Evolutionary conservation across 1,284 basidiomycete genomes (phyloP).

Genomic region (Tilletia indica): DNA sequence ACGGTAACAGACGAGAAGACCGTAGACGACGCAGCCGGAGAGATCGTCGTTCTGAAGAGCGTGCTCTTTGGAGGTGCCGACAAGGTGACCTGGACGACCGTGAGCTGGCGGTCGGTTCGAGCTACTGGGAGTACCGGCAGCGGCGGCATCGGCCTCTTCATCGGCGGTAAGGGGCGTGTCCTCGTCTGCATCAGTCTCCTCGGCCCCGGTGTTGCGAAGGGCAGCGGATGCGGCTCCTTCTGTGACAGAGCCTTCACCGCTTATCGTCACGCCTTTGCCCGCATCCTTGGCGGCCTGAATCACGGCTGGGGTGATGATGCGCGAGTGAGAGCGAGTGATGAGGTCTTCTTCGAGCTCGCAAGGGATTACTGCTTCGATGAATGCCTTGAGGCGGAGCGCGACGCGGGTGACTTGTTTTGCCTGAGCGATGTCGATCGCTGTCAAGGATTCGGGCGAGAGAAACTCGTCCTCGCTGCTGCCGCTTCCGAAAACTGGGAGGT

Average conservation of each 20-base stretch:
- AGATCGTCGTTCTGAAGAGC: slow-evolving; percentile 10
- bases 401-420: slow-evolving; percentile 14
- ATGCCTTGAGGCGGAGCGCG: slow-evolving; percentile 13
- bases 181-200: neutral
- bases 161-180: neutral
- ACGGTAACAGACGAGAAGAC: slow-evolving; percentile 9
- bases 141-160: neutral
- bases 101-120: neutral
- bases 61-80: neutral
- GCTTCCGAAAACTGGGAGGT: neutral
- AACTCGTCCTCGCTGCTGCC: neutral
- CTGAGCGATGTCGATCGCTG: neutral
- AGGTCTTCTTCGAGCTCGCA: slow-evolving; percentile 14
- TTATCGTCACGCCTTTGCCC: slow-evolving; percentile 3
- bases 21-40: slow-evolving; percentile 17
- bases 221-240: neutral
- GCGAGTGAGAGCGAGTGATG: slow-evolving; percentile 10
- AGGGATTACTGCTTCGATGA: slow-evolving; percentile 11
- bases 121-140: neutral
- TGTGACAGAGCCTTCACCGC: neutral
- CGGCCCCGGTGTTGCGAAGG: neutral
- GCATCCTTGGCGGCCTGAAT: slow-evolving; percentile 14
- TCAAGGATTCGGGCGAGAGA: neutral
- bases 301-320: slow-evolving; percentile 10
- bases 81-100: neutral